phyloP scores from a whole-genome alignment of 768 basidiomycete genomes.

The Cantharellus cinnabarinus region DNA sequence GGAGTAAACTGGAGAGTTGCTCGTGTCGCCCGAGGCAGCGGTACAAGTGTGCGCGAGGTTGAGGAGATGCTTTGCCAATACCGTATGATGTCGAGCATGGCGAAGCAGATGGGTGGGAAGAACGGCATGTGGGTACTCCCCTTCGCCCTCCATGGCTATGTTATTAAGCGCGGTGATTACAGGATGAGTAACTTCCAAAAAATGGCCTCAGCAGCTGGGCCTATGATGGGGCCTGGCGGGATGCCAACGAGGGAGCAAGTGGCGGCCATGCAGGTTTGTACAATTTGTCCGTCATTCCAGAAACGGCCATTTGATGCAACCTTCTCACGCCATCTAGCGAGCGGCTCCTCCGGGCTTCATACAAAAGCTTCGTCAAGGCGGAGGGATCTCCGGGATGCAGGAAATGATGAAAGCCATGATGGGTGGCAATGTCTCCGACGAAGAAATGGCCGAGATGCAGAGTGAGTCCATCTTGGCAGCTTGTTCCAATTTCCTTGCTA shows the following conservation, averaged over 20 bases:
- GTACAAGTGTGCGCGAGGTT: constrained; percentile 91
- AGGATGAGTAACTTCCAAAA: constrained; percentile 82
- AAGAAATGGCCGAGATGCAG: constrained; percentile 92
- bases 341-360: constrained; percentile 91
- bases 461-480: constrained; percentile 25
- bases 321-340: constrained; percentile 28
- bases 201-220: constrained; percentile 72
- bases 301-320: neutral
- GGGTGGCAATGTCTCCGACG: constrained; percentile 58
- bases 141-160: neutral
- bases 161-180: neutral
- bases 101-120: constrained; percentile 93
- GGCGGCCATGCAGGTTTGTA: constrained; percentile 72
- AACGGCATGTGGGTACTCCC: constrained; percentile 54
- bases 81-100: constrained; percentile 98
- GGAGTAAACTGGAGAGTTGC: constrained; percentile 82
- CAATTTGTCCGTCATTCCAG: neutral
- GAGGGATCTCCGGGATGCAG: constrained; percentile 48
- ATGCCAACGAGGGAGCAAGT: constrained; percentile 89
- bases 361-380: constrained; percentile 71
- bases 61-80: constrained; percentile 94
- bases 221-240: constrained; percentile 68
- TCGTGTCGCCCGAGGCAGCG: constrained; percentile 80
- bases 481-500: constrained; percentile 6
- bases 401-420: constrained; percentile 99